Conservation (phyloP, 805 yeast genomes). For the Myxozyma vanderwaltii region DNA sequence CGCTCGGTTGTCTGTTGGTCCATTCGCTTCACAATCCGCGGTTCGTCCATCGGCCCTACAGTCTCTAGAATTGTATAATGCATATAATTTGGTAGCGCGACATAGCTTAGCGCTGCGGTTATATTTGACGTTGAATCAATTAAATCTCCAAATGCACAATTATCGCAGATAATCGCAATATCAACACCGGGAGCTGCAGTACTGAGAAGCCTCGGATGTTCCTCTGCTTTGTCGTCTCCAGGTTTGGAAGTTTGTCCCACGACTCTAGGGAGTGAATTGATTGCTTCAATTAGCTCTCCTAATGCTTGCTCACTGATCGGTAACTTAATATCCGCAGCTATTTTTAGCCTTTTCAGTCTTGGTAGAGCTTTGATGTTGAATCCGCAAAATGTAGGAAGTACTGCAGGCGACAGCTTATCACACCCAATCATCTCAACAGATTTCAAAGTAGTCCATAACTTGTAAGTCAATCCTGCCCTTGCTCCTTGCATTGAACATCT, state of each 20-base stretch:
- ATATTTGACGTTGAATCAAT: slow-evolving; percentile 8
- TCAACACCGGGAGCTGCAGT: slow-evolving; percentile 8
- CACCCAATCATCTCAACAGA: slow-evolving; percentile 19
- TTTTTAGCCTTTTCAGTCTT: slow-evolving; percentile 9
- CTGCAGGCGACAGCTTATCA: slow-evolving; percentile 15
- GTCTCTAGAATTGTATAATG: slow-evolving; percentile 20
- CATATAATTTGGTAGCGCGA: slow-evolving; percentile 14
- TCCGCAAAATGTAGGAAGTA: slow-evolving; percentile 17
- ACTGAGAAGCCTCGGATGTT: background rate
- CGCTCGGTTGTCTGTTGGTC: slow-evolving; percentile 7
- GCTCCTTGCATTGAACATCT: slow-evolving; percentile 5
- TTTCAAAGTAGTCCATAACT: slow-evolving; percentile 14
- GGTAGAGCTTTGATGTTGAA: slow-evolving; percentile 8
- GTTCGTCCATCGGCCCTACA: slow-evolving; percentile 15
- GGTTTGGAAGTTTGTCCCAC: background rate
- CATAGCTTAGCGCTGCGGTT: slow-evolving; percentile 6
- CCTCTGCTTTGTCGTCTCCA: background rate
- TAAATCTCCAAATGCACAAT: slow-evolving; percentile 11
- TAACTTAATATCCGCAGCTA: slow-evolving; percentile 20
- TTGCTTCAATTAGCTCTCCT: slow-evolving; percentile 13
- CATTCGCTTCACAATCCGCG: slow-evolving; percentile 12
- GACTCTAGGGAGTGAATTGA: slow-evolving; percentile 12
- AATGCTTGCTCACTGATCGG: slow-evolving; percentile 2
- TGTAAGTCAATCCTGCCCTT: slow-evolving; percentile 1
- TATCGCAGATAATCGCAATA: slow-evolving; percentile 11